phyloP scores from a whole-genome alignment of 768 basidiomycete species.

The Royoungia palumana region DNA sequence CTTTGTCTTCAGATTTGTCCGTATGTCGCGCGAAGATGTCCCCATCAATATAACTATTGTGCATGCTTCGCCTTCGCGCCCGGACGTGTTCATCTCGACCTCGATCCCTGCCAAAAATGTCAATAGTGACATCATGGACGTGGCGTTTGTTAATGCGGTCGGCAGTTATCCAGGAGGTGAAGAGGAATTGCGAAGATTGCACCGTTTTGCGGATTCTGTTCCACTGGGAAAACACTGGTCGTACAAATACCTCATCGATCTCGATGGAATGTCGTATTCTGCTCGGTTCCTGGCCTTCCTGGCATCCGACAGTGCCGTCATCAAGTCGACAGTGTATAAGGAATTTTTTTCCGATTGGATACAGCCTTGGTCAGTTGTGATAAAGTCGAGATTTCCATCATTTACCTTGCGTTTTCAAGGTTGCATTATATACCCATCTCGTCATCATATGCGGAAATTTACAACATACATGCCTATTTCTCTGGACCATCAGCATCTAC shows the following conservation, averaged over 20 bases:
- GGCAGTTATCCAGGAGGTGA: slow-evolving; percentile 78
- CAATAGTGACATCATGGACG: slow-evolving; percentile 83
- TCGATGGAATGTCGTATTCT: slow-evolving; percentile 95
- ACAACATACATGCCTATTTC: slow-evolving; percentile 92
- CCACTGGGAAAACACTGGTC: slow-evolving; percentile 86
- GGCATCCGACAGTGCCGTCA: slow-evolving; percentile 82
- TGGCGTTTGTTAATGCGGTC: slow-evolving; percentile 78
- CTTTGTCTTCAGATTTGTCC: slow-evolving; percentile 51
- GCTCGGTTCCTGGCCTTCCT: slow-evolving; percentile 84
- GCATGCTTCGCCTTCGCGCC: slow-evolving; percentile 63
- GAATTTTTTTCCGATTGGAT: slow-evolving; percentile 93
- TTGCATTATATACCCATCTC: slow-evolving; percentile 94
- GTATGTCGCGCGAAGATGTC: slow-evolving; percentile 60
- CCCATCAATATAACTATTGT: slow-evolving; percentile 57
- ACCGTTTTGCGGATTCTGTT: slow-evolving; percentile 72
- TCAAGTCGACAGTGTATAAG: slow-evolving; percentile 88
- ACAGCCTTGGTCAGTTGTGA: slow-evolving; percentile 68
- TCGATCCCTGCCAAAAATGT: slow-evolving; percentile 55
- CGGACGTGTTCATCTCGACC: slow-evolving; percentile 57
- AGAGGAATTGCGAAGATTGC: slow-evolving; percentile 54
- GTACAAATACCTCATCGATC: slow-evolving; percentile 88
- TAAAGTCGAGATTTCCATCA: background rate
- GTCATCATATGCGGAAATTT: slow-evolving; percentile 82
- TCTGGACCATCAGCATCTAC: slow-evolving; percentile 72
- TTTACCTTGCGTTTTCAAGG: slow-evolving; percentile 42